phyloP scores from a whole-genome alignment of 345 rosid genomes.

The Eucalyptus cloeziana region DNA sequence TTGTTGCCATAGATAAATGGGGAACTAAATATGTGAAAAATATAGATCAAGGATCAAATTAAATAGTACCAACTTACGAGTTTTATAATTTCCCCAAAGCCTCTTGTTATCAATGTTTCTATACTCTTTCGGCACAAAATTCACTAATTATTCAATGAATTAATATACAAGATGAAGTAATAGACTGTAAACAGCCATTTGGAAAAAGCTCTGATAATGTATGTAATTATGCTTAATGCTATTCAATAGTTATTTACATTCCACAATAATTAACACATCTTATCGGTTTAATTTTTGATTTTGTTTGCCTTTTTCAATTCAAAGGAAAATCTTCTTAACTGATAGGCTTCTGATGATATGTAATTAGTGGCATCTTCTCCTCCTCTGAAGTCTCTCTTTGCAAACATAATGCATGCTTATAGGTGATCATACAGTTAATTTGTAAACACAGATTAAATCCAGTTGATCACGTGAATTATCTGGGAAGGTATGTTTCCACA shows the following conservation, averaged over 20 bases:
- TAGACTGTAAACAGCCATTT: neutral
- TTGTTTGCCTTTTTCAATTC: neutral
- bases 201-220: neutral
- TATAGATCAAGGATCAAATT: neutral
- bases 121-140: neutral
- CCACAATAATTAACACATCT: neutral
- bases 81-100: neutral
- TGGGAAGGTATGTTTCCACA: neutral
- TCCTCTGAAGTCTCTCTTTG: neutral
- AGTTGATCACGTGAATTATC: neutral
- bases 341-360: neutral
- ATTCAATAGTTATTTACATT: neutral
- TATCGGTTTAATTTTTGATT: neutral
- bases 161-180: neutral
- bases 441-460: neutral
- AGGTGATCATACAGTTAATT: neutral
- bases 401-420: neutral
- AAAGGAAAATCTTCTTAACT: neutral
- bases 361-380: neutral
- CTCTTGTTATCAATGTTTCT: neutral
- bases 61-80: neutral
- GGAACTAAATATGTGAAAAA: neutral
- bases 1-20: neutral
- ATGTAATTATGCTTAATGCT: neutral
- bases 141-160: neutral